Evolutionary conservation across 1,284 basidiomycete genomes (phyloP).

Genomic region (Paramarasmius palmivorus): DNA sequence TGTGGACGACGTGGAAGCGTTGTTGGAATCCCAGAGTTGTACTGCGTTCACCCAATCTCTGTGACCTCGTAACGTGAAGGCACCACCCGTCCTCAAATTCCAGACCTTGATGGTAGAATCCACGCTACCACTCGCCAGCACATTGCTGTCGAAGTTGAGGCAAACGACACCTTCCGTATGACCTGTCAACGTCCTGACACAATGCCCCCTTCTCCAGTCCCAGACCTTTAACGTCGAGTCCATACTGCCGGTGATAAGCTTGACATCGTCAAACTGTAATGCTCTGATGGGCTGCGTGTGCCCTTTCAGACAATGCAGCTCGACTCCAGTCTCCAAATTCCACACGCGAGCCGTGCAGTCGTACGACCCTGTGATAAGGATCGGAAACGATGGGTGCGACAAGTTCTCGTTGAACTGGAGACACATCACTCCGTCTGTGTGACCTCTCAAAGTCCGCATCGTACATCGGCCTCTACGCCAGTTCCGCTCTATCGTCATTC

Average conservation of each 20-base stretch:
- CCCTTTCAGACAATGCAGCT: conserved; percentile 83
- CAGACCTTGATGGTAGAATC: conserved; percentile 92
- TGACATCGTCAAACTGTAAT: conserved; percentile 94
- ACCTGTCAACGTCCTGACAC: conserved; percentile 84
- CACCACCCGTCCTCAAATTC: conserved; percentile 92
- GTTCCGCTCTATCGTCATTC: conserved; percentile 93
- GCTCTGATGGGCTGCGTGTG: conserved; percentile 92
- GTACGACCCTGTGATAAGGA: conserved; percentile 97
- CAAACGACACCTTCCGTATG: conserved; percentile 93
- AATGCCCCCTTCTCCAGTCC: conserved; percentile 96
- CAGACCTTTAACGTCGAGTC: conserved; percentile 95
- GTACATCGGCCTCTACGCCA: conserved; percentile 94
- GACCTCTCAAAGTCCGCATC: conserved; percentile 85
- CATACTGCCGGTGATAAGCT: conserved; percentile 97
- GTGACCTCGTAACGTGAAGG: conserved; percentile 92
- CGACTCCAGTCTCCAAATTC: conserved; percentile 92
- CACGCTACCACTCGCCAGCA: conserved; percentile 89
- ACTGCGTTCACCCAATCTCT: conserved; percentile 97
- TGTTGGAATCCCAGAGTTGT: conserved; percentile 85
- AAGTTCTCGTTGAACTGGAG: conserved; percentile 92
- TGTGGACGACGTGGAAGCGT: conserved; percentile 38
- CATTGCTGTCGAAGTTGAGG: conserved; percentile 90
- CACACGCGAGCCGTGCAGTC: conserved; percentile 95
- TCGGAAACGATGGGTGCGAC: conserved; percentile 83
- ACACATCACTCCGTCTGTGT: conserved; percentile 97